These are phyloP conservation scores for Pulveroboletus ravenelii DNA, from an alignment of 768 basidiomycete genomes.

Conservation along the genomic window DNA sequence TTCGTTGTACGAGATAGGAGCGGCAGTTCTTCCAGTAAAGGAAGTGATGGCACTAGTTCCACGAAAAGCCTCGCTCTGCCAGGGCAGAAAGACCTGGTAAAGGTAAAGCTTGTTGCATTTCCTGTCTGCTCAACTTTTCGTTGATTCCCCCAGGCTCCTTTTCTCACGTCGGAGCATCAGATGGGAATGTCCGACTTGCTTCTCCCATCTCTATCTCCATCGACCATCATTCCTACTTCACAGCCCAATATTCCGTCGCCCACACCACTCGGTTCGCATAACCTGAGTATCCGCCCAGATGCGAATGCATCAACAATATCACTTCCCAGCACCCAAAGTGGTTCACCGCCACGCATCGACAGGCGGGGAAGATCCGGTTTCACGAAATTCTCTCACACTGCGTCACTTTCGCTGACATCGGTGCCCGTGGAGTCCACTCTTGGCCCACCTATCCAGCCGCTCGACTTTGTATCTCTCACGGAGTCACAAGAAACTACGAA, in stretches of 20 bases:
- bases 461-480: slow-evolving; percentile 62
- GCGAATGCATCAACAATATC: slow-evolving; percentile 38
- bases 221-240: slow-evolving; percentile 35
- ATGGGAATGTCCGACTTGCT: slow-evolving; percentile 63
- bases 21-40: slow-evolving; percentile 42
- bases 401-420: slow-evolving; percentile 33
- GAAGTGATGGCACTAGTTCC: slow-evolving; percentile 31
- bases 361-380: slow-evolving; percentile 19
- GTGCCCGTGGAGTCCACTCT: slow-evolving; percentile 26
- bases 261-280: slow-evolving; percentile 34
- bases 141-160: slow-evolving; percentile 47
- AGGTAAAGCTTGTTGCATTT: slow-evolving; percentile 38
- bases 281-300: slow-evolving; percentile 22
- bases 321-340: slow-evolving; percentile 35
- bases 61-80: slow-evolving; percentile 40
- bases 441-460: slow-evolving; percentile 52
- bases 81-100: slow-evolving; percentile 68
- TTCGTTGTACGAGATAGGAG: slow-evolving; percentile 46
- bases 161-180: slow-evolving; percentile 64
- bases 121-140: background rate
- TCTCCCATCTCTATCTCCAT: slow-evolving; percentile 77
- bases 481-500: slow-evolving; percentile 57
- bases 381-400: slow-evolving; percentile 26
- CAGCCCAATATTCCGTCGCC: slow-evolving; percentile 37
- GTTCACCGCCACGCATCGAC: slow-evolving; percentile 25